Base-by-base conservation (phyloP, 768 basidiomycete genomes). In the Pholiota conissans region DNA sequence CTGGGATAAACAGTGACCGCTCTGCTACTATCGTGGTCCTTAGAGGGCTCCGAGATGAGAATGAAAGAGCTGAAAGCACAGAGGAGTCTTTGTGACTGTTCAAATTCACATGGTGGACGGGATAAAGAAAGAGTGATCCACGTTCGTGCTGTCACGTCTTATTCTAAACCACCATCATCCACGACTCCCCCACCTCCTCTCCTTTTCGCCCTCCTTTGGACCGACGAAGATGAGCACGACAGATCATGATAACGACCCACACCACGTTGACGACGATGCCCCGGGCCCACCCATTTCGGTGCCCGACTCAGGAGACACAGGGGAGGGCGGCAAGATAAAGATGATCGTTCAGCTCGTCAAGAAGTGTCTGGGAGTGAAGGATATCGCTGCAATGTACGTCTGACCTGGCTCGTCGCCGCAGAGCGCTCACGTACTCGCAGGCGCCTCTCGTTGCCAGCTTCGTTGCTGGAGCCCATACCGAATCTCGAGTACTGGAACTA, bases 401-500 rank as follows among this genome's bases (percentile, higher is more conserved):
- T 16, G n/a, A 29, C 26, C 14, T 34, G 24, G 14, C 30, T 51
- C 7, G 24, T 46, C 10, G 49, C 47, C 46, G 22, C 52, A 22
- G n/a, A n/a, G 26, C 30, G 20, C 45, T 42, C 40, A 22, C 42
- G 56, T 46, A 47, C 24, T 54, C 56, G 8, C 53, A 97, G 95
- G 84, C 91, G 95, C 48, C 76, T 98, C 27, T 97, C 95, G 0
- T 76, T 98, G 37, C 95, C 95, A 2, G 95, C 95, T 13, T 95
- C 93, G 45, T 73, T 98, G 48, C 82, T 98, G 40, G 95, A 97
- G 69, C 95, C 95, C 3, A 82, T 95, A 63, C 95, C 95, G 4
- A 98, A 98, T 74, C 82, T 98, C 50, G 95, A 98, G 74, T 98
- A 95, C 75, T 97, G 92, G 92, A 88, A 93, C 63, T 95, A 94